Evolutionary conservation across 257 asterid genomes (phyloP).

Genomic region (Verbena officinalis): DNA sequence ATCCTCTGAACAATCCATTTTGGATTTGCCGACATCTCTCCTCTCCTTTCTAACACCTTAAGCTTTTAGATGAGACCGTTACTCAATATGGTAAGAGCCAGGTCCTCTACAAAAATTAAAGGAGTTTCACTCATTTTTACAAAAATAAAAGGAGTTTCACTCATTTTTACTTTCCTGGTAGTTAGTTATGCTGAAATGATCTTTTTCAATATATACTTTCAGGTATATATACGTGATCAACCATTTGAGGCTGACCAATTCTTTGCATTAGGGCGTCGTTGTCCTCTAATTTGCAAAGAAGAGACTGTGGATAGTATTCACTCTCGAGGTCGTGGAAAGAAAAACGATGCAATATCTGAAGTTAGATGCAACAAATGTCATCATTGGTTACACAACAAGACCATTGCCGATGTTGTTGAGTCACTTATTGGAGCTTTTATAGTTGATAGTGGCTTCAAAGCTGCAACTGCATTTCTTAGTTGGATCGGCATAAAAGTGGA

Average conservation of each 20-base stretch:
- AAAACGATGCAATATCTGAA: slow-evolving; percentile 42
- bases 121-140: not conserved
- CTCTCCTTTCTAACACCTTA: no score
- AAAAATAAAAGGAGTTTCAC: no score
- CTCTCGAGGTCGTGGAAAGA: slow-evolving; percentile 36
- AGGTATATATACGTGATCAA: slow-evolving; percentile 93
- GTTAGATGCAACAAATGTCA: slow-evolving; percentile 83
- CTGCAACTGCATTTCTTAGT: slow-evolving; percentile 80
- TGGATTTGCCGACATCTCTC: not conserved
- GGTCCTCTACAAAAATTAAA: no score
- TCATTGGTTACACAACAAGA: slow-evolving; percentile 87
- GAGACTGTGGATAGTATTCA: slow-evolving; percentile 64
- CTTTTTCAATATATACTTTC: slow-evolving; percentile 30
- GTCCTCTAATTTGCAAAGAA: slow-evolving; percentile 63
- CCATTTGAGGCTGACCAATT: slow-evolving; percentile 70
- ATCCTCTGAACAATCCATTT: not conserved
- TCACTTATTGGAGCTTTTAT: slow-evolving; percentile 92
- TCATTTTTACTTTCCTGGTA: slow-evolving; percentile 17
- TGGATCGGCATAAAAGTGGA: slow-evolving; percentile 85
- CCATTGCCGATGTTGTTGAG: slow-evolving; percentile 90
- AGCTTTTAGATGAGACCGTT: no score
- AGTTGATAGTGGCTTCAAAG: slow-evolving; percentile 89
- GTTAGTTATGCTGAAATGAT: slow-evolving; percentile 12
- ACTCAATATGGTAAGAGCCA: no score
- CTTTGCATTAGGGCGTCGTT: slow-evolving; percentile 78